Base-by-base conservation (phyloP, 2,329 filamentous ascomycete species). In the Pseudonectria foliicola region DNA sequence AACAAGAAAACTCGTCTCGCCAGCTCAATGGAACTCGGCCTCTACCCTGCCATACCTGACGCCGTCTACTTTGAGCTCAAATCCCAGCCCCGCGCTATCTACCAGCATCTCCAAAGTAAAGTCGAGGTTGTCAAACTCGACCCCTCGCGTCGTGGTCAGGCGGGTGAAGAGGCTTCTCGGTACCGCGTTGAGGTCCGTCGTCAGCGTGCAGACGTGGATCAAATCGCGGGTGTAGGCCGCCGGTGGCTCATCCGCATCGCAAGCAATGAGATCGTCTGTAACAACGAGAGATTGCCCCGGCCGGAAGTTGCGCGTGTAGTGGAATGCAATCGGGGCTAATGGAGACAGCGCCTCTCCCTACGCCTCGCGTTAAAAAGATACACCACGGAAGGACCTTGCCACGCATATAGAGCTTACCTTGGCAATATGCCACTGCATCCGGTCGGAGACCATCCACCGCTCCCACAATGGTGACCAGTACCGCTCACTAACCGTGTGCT, bases 381-480 rank as follows among this genome's bases (percentile, higher is more conserved):
- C n/a, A n/a, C n/a, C n/a, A n/a, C n/a, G n/a, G n/a, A n/a, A n/a
- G n/a, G n/a, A n/a, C n/a, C n/a, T n/a, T n/a, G n/a, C n/a, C n/a
- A n/a, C n/a, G n/a, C n/a, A n/a, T n/a, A 4, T 6, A 23, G 35
- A 28, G 60, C 67, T 48, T 50, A 80, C 81, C 72, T 86, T 87
- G 42, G 78, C 75, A 54, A 88, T 85, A 58, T 88, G 83, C 85
- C 85, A 89, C 60, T 87, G 82, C 82, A 90, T 88, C 31, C 84
- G 71, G 57, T 89, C 82, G 29, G 74, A 79, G 6, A 89, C 83
- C 82, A 87, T 88, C 82, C 82, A 88, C 31, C 82, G 63, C 62
- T 88, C 82, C 82, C 82, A 87, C 15, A 88, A 57, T 6, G 82
- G 82, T 45, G 77, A 82, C 83, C 83, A 89, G 53, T 89, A 89